Conservation (phyloP, 192 early-diverging fungal species). For the Backusella parvicylindrica region DNA sequence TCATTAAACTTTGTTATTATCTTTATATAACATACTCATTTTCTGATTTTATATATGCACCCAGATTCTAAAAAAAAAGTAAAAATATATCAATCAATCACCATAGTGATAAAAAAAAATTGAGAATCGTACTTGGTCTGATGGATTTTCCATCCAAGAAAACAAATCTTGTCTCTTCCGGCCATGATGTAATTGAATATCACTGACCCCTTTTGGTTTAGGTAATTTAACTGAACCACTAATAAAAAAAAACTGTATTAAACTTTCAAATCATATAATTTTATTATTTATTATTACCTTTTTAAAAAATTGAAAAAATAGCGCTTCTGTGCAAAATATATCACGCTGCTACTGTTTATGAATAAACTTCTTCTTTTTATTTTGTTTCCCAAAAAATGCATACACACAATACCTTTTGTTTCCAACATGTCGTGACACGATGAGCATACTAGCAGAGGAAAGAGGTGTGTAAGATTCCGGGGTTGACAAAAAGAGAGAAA, state of each 20-base stretch:
- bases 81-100: not conserved
- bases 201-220: constrained; percentile 32
- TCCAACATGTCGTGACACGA: not conserved
- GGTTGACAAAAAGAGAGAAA: not conserved
- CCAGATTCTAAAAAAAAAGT: constrained; percentile 35
- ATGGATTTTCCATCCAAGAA: constrained; percentile 50
- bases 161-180: constrained; percentile 43
- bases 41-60: constrained; percentile 45
- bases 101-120: not conserved
- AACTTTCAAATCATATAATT: too few species aligned
- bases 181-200: constrained; percentile 38
- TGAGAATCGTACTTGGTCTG: constrained; percentile 39
- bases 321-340: not conserved
- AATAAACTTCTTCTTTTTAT: not conserved
- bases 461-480: not conserved
- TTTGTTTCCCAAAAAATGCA: not conserved
- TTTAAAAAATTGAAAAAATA: not conserved
- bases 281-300: constrained; percentile 2
- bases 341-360: not conserved
- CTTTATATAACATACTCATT: constrained; percentile 38
- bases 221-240: constrained; percentile 31
- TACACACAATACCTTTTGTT: not conserved
- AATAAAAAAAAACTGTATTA: not conserved
- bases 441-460: not conserved
- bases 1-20: too few species aligned